Percentiles rank a stretch among this genome's conserved stretches.
phyloP scores from a whole-genome alignment of 352 stramenopile genomes.

The Hyaloperonospora arabidopsidis region DNA sequence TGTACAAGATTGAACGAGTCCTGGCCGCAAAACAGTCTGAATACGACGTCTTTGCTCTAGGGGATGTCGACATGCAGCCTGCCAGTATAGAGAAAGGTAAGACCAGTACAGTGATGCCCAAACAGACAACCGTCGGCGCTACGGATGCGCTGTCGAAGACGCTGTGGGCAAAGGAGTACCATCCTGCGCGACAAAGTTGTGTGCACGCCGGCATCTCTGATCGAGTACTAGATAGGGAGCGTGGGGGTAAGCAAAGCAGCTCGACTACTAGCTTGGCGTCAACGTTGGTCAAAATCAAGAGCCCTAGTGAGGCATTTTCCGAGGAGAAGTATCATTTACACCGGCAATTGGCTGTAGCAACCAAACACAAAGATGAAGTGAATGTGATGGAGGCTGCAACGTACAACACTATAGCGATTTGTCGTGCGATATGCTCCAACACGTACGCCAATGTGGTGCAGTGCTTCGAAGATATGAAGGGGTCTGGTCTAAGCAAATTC shows the following conservation, averaged over 20 bases:
- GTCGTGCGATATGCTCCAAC: constrained; percentile 35
- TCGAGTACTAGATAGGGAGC: constrained; percentile 49
- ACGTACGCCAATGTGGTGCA: constrained; percentile 39
- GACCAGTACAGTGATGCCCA: constrained; percentile 2
- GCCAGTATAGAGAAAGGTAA: constrained; percentile 23
- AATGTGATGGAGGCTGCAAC: constrained; percentile 51
- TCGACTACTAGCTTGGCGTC: constrained; percentile 6
- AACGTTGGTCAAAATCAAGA: constrained; percentile 42
- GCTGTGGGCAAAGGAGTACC: constrained; percentile 42
- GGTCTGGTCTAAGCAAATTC: constrained; percentile 33
- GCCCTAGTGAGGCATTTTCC: constrained; percentile 44
- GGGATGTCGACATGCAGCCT: constrained; percentile 32
- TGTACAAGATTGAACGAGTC: constrained; percentile 66
- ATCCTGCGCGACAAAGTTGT: constrained; percentile 51
- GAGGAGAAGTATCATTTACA: constrained; percentile 60
- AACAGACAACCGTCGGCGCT: constrained; percentile 5
- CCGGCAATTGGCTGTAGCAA: constrained; percentile 36
- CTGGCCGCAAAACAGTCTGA: constrained; percentile 31
- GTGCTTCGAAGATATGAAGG: constrained; percentile 49
- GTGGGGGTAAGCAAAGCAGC: constrained; percentile 16
- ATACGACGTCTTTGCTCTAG: constrained; percentile 35
- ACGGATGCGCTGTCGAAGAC: constrained; percentile 12
- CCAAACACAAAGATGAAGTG: constrained; percentile 43
- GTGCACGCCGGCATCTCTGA: constrained; percentile 66
- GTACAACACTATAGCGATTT: constrained; percentile 56